phyloP scores from a whole-genome alignment of 306 rosid species.

The Comarum palustre region DNA sequence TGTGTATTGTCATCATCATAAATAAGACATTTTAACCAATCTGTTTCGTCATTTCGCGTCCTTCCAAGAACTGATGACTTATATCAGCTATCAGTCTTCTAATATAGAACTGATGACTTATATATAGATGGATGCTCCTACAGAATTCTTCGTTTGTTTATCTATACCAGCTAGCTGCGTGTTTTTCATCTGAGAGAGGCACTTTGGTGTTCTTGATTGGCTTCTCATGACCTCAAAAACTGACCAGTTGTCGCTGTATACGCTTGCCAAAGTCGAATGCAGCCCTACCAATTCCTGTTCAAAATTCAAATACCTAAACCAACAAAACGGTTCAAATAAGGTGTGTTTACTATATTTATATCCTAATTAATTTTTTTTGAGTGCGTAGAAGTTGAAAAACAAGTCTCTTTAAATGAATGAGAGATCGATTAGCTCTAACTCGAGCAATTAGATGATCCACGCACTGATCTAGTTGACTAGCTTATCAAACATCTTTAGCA shows the following conservation, averaged over 20 bases:
- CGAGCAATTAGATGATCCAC: not conserved
- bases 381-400: not conserved
- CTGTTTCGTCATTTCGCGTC: not conserved
- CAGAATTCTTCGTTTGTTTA: not conserved
- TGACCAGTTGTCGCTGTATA: not conserved
- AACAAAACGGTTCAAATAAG: not conserved
- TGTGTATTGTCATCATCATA: not conserved
- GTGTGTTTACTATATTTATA: too few species aligned
- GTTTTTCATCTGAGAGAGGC: not conserved
- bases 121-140: not conserved
- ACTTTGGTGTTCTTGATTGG: not conserved
- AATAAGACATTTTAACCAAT: not conserved
- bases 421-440: not conserved
- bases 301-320: not conserved
- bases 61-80: not conserved
- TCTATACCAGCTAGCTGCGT: not conserved
- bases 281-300: too few species aligned
- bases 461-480: not conserved
- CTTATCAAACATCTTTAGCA: not conserved
- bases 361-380: not conserved
- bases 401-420: not conserved
- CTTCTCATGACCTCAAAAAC: not conserved
- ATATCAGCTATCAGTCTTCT: not conserved
- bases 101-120: not conserved
- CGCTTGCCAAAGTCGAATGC: not conserved